These are phyloP conservation scores for Podospora comata DNA, from an alignment of 495 filamentous ascomycete species.

Conservation along the genomic window DNA sequence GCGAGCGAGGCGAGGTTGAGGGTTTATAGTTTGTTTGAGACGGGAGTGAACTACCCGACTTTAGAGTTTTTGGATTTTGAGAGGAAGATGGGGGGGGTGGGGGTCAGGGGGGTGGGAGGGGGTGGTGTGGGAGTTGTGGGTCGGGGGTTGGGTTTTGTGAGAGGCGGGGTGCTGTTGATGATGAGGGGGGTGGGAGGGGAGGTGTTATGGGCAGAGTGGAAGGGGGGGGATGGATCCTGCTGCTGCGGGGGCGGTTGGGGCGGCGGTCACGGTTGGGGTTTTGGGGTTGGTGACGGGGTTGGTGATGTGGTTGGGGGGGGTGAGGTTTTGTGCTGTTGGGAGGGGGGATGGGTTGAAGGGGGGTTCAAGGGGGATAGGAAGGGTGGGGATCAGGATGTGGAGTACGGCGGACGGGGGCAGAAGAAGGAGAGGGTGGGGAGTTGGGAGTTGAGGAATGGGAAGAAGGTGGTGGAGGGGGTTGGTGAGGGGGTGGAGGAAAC, in stretches of 20 bases:
- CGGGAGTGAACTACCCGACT: slow-evolving; percentile 23
- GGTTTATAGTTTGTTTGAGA: slow-evolving; percentile 35
- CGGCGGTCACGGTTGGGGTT: slow-evolving; percentile 30
- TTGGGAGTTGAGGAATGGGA: slow-evolving; percentile 37
- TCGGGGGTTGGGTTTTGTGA: slow-evolving; percentile 31
- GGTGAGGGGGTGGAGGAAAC: slow-evolving; percentile 2
- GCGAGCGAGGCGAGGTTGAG: slow-evolving; percentile 22
- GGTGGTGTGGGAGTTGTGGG: slow-evolving; percentile 36
- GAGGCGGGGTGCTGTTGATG: not conserved
- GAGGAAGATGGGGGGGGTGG: slow-evolving; percentile 24
- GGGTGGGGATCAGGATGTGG: slow-evolving; percentile 37
- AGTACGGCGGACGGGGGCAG: slow-evolving; percentile 30
- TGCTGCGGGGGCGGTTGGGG: slow-evolving; percentile 41
- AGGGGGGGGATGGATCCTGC: slow-evolving; percentile 18
- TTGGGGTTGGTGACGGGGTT: slow-evolving; percentile 21
- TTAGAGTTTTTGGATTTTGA: slow-evolving; percentile 33
- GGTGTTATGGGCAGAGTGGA: slow-evolving; percentile 1
- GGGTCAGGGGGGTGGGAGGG: slow-evolving; percentile 33
- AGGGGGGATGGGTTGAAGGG: slow-evolving; percentile 24
- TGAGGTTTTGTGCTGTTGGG: slow-evolving; percentile 28
- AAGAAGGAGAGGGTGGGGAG: slow-evolving; percentile 41
- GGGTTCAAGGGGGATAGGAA: slow-evolving; percentile 42
- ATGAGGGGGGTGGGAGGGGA: not conserved
- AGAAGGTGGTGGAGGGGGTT: slow-evolving; percentile 7
- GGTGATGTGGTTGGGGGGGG: slow-evolving; percentile 30